phyloP scores from a whole-genome alignment of 139 green algal species.

The Mesotaenium endlicherianum region DNA sequence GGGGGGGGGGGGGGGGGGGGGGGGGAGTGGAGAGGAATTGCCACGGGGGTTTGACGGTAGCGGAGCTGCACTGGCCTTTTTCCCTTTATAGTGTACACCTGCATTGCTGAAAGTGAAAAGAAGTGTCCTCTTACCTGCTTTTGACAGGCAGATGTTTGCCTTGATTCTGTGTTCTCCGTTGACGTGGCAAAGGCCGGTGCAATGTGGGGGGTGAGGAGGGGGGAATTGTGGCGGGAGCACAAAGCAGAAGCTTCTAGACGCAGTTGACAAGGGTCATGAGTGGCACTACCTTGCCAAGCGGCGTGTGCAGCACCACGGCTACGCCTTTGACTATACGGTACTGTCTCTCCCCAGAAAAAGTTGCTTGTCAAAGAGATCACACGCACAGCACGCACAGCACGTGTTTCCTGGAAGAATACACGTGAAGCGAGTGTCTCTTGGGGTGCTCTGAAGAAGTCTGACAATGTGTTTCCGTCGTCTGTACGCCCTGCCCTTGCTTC shows the following conservation, averaged over 20 bases:
- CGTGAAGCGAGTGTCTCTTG: too few relatives aligned
- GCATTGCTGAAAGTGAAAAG: not conserved
- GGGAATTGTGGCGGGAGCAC: not conserved
- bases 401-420: too few relatives aligned
- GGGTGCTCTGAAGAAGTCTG: not conserved
- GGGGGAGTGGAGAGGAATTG: not conserved
- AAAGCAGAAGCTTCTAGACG: conserved; percentile 20
- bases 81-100: not conserved
- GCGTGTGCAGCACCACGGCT: conserved; percentile 85
- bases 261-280: not conserved
- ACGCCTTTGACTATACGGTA: conserved; percentile 70
- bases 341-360: not conserved
- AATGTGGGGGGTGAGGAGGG: too few relatives aligned
- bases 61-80: not conserved
- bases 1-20: not conserved
- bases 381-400: too few relatives aligned
- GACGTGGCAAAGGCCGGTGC: too few relatives aligned
- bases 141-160: not conserved
- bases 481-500: too few relatives aligned
- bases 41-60: too few relatives aligned
- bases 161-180: not conserved
- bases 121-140: not conserved
- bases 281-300: conserved; percentile 67
- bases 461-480: not conserved
- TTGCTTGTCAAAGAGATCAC: not conserved